Evolutionary conservation across 441 rosid genomes (phyloP).

Genomic region (Gossypium aridum): DNA sequence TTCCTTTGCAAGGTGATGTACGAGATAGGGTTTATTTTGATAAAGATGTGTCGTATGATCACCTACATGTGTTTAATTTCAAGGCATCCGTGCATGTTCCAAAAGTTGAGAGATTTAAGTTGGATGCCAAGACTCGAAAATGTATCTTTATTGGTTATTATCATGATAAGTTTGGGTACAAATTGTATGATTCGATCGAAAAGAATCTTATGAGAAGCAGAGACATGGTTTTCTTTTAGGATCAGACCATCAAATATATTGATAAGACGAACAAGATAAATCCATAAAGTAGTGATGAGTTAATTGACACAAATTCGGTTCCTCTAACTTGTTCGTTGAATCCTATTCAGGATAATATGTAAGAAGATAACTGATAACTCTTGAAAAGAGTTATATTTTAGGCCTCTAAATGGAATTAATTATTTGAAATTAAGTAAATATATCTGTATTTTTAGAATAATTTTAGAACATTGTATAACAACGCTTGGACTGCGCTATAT

Average conservation of each 20-base stretch:
- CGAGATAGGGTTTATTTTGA: no score
- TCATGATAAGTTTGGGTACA: background rate
- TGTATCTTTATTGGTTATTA: background rate
- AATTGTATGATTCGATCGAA: no score
- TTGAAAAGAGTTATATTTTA: no score
- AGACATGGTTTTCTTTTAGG: background rate
- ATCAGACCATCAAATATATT: background rate
- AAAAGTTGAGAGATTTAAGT: background rate
- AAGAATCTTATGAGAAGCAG: background rate
- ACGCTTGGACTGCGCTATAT: no score
- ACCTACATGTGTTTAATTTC: background rate
- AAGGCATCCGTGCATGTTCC: background rate
- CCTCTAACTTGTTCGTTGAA: background rate
- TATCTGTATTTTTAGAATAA: no score
- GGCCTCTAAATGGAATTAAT: no score
- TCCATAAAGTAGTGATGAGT: no score
- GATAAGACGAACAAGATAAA: background rate
- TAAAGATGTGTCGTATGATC: background rate
- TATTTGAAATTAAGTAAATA: no score
- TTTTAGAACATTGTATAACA: no score
- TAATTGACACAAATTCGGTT: background rate
- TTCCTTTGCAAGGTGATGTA: background rate
- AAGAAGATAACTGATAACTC: no score
- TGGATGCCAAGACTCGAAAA: background rate
- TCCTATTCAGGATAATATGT: background rate